A percentile compares a stretch with the other conserved stretches of the same genome.
These are phyloP conservation scores for Arthroderma sp. DNA, from an alignment of 2,329 filamentous ascomycete genomes.

Conservation along the genomic window DNA sequence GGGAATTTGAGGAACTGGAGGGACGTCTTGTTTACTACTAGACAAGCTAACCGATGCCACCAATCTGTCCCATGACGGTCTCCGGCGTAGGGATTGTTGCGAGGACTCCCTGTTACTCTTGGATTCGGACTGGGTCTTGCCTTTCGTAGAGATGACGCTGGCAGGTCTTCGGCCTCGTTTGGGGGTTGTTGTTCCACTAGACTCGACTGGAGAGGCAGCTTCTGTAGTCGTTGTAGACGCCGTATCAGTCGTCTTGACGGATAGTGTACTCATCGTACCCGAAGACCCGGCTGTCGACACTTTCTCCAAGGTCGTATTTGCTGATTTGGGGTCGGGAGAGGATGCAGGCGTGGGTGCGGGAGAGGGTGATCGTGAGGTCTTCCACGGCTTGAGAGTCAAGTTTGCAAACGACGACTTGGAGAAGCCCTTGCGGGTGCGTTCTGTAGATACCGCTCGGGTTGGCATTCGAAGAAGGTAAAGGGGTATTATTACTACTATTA, in stretches of 20 bases:
- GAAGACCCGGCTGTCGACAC: not conserved
- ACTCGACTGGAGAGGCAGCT: not conserved
- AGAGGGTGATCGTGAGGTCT: slow-evolving; percentile 37
- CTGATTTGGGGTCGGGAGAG: slow-evolving; percentile 21
- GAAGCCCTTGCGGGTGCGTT: slow-evolving; percentile 27
- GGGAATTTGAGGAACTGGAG: slow-evolving; percentile 36
- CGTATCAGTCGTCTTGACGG: not conserved
- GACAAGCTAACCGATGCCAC: slow-evolving; percentile 33
- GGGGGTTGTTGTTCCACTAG: slow-evolving; percentile 14
- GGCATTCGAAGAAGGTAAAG: not conserved
- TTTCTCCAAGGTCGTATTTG: slow-evolving; percentile 17
- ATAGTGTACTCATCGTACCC: not conserved
- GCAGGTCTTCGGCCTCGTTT: slow-evolving; percentile 32
- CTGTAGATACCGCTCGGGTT: slow-evolving; percentile 17
- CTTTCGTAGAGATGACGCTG: slow-evolving; percentile 29
- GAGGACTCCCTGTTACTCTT: slow-evolving; percentile 30
- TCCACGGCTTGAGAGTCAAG: slow-evolving; percentile 42
- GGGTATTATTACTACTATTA: not conserved
- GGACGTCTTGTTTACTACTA: slow-evolving; percentile 28
- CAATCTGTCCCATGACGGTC: slow-evolving; percentile 38
- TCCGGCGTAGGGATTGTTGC: slow-evolving; percentile 29
- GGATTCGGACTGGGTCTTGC: slow-evolving; percentile 23
- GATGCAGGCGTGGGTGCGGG: slow-evolving; percentile 16
- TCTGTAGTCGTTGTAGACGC: not conserved
- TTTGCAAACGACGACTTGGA: slow-evolving; percentile 35